Percentiles rank a stretch among this genome's conserved stretches.
These are phyloP conservation scores for Plasmopara halstedii DNA, from an alignment of 352 stramenopile genomes.

Conservation along the genomic window DNA sequence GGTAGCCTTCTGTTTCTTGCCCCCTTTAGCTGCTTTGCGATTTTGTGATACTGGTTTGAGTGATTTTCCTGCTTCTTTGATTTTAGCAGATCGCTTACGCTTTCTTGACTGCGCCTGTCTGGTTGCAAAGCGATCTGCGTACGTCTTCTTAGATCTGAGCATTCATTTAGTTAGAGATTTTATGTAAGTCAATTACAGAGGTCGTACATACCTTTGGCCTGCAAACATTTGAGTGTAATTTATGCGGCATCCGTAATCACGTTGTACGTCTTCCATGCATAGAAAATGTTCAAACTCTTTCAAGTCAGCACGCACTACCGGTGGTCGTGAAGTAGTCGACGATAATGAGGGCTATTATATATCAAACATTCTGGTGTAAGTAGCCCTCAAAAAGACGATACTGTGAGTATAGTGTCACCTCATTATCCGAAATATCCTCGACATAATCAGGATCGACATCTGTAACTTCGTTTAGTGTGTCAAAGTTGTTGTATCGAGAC, in stretches of 20 bases:
- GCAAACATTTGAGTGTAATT: conserved; percentile 70
- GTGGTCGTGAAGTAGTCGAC: conserved; percentile 10
- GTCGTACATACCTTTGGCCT: conserved; percentile 37
- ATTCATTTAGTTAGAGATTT: not conserved
- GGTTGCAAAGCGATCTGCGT: conserved; percentile 38
- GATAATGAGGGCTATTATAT: conserved; percentile 4
- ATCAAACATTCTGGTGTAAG: conserved; percentile 1
- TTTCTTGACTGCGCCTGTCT: conserved; percentile 40
- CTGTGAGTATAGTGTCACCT: conserved; percentile 20
- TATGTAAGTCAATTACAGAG: not conserved
- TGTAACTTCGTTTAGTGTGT: conserved; percentile 14
- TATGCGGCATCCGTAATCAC: conserved; percentile 51
- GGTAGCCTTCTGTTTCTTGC: conserved; percentile 23
- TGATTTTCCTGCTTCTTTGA: conserved; percentile 2
- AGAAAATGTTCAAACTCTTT: conserved; percentile 59
- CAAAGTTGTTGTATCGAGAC: conserved; percentile 21
- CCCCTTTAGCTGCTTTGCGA: conserved; percentile 10
- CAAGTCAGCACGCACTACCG: conserved; percentile 31
- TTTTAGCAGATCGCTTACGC: conserved; percentile 27
- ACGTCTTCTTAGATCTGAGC: conserved; percentile 34
- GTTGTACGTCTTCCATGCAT: conserved; percentile 45
- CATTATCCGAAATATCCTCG: conserved; percentile 65
- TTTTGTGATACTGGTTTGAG: conserved; percentile 2
- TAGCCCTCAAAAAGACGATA: not conserved
- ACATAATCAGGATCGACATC: conserved; percentile 23